Evolutionary conservation across 1,284 basidiomycete species (phyloP).

Genomic region (Ceratobasidium theobromae): DNA sequence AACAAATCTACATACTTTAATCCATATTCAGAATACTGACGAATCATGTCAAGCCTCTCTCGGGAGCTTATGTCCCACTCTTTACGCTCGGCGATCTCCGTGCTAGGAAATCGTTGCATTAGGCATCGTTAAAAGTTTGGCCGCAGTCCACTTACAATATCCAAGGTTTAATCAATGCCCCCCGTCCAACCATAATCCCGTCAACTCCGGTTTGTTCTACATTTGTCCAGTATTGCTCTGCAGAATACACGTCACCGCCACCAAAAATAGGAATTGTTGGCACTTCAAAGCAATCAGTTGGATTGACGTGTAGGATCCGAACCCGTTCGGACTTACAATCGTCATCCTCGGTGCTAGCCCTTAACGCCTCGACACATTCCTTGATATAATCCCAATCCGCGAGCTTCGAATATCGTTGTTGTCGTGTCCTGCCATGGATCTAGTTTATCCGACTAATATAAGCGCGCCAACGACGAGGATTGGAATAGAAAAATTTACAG

Average conservation of each 20-base stretch:
- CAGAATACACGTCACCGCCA: slow-evolving; percentile 92
- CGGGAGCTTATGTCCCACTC: slow-evolving; percentile 95
- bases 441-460: neutral
- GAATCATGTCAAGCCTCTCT: slow-evolving; percentile 85
- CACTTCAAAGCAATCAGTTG: slow-evolving; percentile 51
- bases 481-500: slow-evolving; percentile 52
- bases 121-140: neutral
- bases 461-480: slow-evolving; percentile 7
- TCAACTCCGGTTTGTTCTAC: slow-evolving; percentile 82
- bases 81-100: slow-evolving; percentile 87
- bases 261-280: slow-evolving; percentile 90
- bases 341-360: slow-evolving; percentile 72
- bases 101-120: slow-evolving; percentile 44
- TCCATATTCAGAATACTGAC: slow-evolving; percentile 81
- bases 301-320: neutral
- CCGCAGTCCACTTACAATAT: slow-evolving; percentile 36
- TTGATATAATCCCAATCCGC: slow-evolving; percentile 93
- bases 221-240: slow-evolving; percentile 78
- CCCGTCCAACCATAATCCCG: slow-evolving; percentile 92
- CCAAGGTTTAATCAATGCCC: slow-evolving; percentile 84
- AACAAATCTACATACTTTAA: slow-evolving; percentile 53
- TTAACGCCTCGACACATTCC: slow-evolving; percentile 81
- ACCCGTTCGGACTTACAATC: slow-evolving; percentile 55
- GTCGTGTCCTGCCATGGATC: slow-evolving; percentile 90
- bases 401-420: slow-evolving; percentile 85